Base-by-base conservation (phyloP, 2,329 filamentous ascomycete species). In the Anthostomella pinea region DNA sequence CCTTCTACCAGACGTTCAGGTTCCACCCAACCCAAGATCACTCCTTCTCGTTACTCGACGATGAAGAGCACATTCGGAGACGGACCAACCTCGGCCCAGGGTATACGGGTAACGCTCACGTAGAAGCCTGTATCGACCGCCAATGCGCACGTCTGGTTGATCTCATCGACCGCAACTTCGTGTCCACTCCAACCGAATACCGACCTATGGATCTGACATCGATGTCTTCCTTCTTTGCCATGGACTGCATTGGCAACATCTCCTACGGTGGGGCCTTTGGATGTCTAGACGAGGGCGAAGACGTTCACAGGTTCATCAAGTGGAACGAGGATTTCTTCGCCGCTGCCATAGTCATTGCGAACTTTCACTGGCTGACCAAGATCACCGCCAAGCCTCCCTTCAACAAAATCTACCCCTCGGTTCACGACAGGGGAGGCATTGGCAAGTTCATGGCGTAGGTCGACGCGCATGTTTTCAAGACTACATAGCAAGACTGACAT, bases 201-300 rank as follows among this genome's bases (percentile, higher is more conserved):
- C 29, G 40, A 15, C 49, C 53, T 3, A 42, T 66, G n/a, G 51
- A 65, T 13, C 62, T 70, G 10, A 59, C 64, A 19, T 36, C 58
- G 17, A 67, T 61, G 59, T 63, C 70, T 35, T 67, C 60, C 35
- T 67, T 57, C 40, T 52, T 57, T 17, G 54, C 57, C n/a, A 61
- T 62, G 20, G 60, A 63, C 42, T 47, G 62, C 10, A 39, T 64
- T 8, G 60, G 60, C 5, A 57, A 63, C 34, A 51, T 57, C 29
- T 61, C 57, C 2, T 63, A 60, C 31, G 56, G 53, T 6, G 51
- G 54, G 35, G 41, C 44, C 22, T 58, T 64, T 26, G 59, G 61
- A 8, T 64, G 63, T 33, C 40, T 64, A 4, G 55, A 63, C 9
- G 42, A 51, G 5, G 59, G 53, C 3, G 41, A 43, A 6, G 57